Evolutionary conservation across 225 moss, liverwort and hornwort genomes (phyloP), one percentile per base, ranked within the genome.

Genomic region (Bryum argenteum): DNA sequence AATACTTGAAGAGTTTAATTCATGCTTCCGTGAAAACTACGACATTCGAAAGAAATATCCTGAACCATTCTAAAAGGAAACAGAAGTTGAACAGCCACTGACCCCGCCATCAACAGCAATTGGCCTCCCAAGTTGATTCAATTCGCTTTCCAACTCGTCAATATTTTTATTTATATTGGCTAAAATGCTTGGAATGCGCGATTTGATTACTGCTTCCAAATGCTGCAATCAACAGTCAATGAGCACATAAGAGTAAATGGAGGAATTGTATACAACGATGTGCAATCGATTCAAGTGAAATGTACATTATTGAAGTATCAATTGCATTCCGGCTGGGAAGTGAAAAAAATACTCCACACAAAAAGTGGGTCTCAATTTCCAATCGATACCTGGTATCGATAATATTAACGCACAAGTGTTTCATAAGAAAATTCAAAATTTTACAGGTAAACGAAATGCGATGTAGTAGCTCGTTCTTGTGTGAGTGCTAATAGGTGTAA

Each of bases 121-220:
- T 18, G 94, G 94, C 59, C 87, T 90, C 54, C 92, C 94, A n/a
- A 92, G 89, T 58, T 90, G 84, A 75, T 67, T 85, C 90, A 94
- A 87, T 65, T 94, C 91, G 47, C 24, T 79, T 61, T 94, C 94
- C 63, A 94, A 70, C 53, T 90, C 94, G 51, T 94, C 92, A 18
- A 94, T 81, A 18, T 87, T 94, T 76, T 84, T 92, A 58, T 90
- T 92, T 15, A 94, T 84, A 15, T 92, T 87, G 16, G 90, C 70
- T 37, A 87, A 78, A 52, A 94, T 90, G 67, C 83, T 85, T 40
- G 94, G 94, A 80, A 94, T 92, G 16, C 91, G 88, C 47, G 92
- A 77, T 81, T 85, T 90, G 47, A 94, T 94, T n/a, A 94, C 94
- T 5, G 81, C 72, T 75, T 94, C 94, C 71, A 94, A 75, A 80